phyloP scores from a whole-genome alignment of 1,284 basidiomycete species.

The Heimioporus retisporus region DNA sequence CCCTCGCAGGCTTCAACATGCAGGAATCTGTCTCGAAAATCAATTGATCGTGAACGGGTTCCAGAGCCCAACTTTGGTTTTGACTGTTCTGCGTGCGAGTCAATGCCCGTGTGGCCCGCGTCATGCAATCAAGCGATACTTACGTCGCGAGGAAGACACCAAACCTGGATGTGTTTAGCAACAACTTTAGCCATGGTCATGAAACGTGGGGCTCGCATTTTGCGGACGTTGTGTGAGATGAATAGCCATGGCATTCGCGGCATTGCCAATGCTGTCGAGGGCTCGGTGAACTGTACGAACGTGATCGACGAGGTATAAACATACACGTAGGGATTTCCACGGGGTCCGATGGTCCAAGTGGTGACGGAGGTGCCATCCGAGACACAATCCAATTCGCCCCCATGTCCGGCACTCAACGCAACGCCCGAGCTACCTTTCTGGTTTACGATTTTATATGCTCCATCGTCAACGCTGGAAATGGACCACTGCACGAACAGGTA shows the following conservation, averaged over 20 bases:
- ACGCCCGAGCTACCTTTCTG: background rate
- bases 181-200: too few relatives aligned
- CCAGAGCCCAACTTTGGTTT: constrained; percentile 1
- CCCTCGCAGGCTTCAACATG: too few relatives aligned
- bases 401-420: background rate
- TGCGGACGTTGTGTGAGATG: background rate
- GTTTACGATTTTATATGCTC: background rate
- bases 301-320: background rate
- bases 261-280: background rate
- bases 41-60: background rate
- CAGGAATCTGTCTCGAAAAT: background rate
- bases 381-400: background rate
- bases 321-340: background rate
- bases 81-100: background rate
- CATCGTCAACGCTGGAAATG: background rate
- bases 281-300: background rate
- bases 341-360: background rate
- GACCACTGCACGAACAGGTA: background rate
- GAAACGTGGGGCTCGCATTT: background rate
- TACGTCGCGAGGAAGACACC: background rate
- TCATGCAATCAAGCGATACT: background rate
- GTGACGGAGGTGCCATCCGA: background rate
- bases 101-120: background rate
- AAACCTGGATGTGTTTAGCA: background rate
- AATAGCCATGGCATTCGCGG: background rate